phyloP scores from a whole-genome alignment of 192 early-diverging fungal genomes.

The Coemansia umbellata region DNA sequence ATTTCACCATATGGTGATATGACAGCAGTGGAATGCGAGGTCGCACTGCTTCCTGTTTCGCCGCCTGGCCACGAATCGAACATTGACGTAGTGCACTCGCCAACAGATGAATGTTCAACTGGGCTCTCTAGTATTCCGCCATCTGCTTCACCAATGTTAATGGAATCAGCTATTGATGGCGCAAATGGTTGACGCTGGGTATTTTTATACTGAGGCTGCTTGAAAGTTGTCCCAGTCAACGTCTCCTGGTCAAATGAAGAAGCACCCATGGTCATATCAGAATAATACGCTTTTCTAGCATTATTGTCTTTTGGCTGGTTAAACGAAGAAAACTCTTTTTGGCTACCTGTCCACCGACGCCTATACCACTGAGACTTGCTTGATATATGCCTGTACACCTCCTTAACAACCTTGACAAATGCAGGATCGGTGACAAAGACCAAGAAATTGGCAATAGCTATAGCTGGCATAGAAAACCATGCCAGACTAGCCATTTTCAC shows the following conservation, averaged over 20 bases:
- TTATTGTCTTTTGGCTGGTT: background rate
- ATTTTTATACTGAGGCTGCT: background rate
- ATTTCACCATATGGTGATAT: slow-evolving; percentile 4
- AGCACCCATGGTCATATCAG: background rate
- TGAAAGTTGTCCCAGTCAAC: background rate
- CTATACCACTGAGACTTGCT: background rate
- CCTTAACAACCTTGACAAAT: slow-evolving; percentile 11
- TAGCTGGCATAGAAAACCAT: slow-evolving; percentile 16
- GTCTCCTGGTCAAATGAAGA: background rate
- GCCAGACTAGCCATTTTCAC: slow-evolving; percentile 2
- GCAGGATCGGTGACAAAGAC: slow-evolving; percentile 34
- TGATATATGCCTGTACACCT: slow-evolving; percentile 1
- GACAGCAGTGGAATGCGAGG: slow-evolving; percentile 2
- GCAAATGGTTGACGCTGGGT: background rate
- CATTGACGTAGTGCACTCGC: background rate
- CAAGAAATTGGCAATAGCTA: slow-evolving; percentile 18
- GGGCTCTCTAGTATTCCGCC: background rate
- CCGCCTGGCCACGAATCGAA: background rate
- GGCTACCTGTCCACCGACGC: background rate
- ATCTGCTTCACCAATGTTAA: background rate
- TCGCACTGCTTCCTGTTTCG: background rate
- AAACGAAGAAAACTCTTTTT: too few relatives aligned
- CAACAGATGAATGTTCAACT: background rate
- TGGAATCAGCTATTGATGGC: background rate
- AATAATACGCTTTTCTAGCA: background rate